phyloP scores from a whole-genome alignment of 2,329 filamentous ascomycete genomes.

The Cryphonectria nitschkei region DNA sequence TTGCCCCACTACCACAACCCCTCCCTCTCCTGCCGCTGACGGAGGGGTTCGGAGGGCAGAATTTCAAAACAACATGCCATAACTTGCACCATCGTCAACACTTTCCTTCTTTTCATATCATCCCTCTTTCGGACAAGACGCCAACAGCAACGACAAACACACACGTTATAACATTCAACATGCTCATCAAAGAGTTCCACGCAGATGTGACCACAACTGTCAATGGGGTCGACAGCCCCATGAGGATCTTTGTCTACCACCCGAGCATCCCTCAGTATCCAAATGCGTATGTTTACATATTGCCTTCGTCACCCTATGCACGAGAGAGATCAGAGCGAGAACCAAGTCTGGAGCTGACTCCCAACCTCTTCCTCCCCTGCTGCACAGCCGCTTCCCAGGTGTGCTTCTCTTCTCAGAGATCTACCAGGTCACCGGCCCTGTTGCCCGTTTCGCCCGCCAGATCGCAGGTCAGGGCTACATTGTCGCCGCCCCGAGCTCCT shows the following conservation, averaged over 20 bases:
- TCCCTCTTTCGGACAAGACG: too few species aligned
- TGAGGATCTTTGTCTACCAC: conserved; percentile 83
- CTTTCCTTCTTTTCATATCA: neutral
- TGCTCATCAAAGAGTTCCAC: conserved; percentile 60
- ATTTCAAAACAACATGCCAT: neutral
- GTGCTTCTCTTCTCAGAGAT: conserved; percentile 93
- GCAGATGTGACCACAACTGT: conserved; percentile 54
- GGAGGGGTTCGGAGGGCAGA: neutral
- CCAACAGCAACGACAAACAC: too few species aligned
- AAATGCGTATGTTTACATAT: conserved; percentile 64
- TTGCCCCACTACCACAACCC: neutral
- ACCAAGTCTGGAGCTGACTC: neutral
- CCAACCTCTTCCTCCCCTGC: neutral
- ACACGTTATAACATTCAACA: conserved; percentile 34
- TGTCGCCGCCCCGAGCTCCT: conserved; percentile 85
- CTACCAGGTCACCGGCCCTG: conserved; percentile 79
- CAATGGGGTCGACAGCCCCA: conserved; percentile 57
- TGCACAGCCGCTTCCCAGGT: conserved; percentile 71
- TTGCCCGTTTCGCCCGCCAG: conserved; percentile 85
- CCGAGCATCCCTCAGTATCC: conserved; percentile 84
- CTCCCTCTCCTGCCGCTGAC: neutral
- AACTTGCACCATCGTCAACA: too few species aligned
- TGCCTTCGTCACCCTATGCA: neutral
- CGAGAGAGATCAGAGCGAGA: neutral
- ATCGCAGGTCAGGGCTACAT: conserved; percentile 94